A percentile compares a stretch with the other conserved stretches of the same genome.
Conservation (phyloP, 495 filamentous ascomycete species). For the Xylaria telfairii region DNA sequence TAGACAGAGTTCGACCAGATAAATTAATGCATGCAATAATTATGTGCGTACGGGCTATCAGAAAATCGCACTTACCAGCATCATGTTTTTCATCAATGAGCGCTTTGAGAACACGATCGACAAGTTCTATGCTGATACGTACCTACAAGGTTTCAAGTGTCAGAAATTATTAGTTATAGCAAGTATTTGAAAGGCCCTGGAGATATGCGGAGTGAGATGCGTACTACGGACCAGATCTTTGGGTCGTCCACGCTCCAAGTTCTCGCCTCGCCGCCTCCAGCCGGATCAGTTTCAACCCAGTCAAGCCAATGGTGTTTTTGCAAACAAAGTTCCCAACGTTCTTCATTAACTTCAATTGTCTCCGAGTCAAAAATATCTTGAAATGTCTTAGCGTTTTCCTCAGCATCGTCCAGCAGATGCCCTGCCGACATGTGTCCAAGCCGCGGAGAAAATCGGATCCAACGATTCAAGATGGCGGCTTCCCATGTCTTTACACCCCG, state of each 20-base stretch:
- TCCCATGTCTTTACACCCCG: not conserved
- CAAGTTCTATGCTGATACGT: conserved; percentile 8
- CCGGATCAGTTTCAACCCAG: not conserved
- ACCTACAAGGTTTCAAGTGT: not conserved
- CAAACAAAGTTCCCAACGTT: not conserved
- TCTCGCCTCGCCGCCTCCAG: not conserved
- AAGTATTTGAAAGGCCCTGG: too few relatives aligned
- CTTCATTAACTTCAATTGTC: conserved; percentile 12
- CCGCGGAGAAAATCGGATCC: conserved; percentile 4
- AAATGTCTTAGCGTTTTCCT: not conserved
- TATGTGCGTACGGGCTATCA: not conserved
- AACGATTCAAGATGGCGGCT: conserved; percentile 9
- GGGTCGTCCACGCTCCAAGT: conserved; percentile 13
- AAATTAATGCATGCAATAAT: not conserved
- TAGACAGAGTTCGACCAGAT: not conserved
- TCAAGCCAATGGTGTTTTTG: conserved; percentile 2
- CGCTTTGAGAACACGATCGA: conserved; percentile 12
- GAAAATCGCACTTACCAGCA: not conserved
- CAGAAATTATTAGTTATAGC: not conserved
- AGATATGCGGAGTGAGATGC: too few relatives aligned
- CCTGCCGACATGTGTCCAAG: conserved; percentile 1
- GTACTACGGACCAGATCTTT: conserved; percentile 3
- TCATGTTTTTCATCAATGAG: conserved; percentile 11
- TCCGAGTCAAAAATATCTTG: not conserved
- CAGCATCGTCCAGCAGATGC: not conserved